A percentile compares a stretch with the other conserved stretches of the same genome.
These are phyloP conservation scores for Mycena belliarum DNA, from an alignment of 768 basidiomycete species.

Conservation along the genomic window DNA sequence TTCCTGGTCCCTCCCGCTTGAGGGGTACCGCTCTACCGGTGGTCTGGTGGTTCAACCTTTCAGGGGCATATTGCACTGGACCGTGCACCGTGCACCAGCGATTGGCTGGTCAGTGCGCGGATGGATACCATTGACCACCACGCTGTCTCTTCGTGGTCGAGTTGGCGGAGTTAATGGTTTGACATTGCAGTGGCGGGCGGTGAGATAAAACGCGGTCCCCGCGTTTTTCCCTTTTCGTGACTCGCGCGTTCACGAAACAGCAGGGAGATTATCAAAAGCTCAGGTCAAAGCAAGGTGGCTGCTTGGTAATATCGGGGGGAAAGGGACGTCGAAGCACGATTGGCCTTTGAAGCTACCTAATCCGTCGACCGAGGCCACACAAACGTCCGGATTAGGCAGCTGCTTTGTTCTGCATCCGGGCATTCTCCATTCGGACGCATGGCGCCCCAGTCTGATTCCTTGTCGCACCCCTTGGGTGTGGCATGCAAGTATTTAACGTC, in stretches of 20 bases:
- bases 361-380: neutral
- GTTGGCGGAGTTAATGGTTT: slow-evolving; percentile 9
- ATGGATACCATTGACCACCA: slow-evolving; percentile 2
- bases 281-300: slow-evolving; percentile 3
- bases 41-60: slow-evolving; percentile 2
- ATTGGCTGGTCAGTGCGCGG: slow-evolving; percentile 1
- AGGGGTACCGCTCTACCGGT: slow-evolving; percentile 1
- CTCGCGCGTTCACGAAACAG: neutral
- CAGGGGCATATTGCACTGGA: neutral
- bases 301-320: neutral
- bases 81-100: neutral
- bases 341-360: neutral
- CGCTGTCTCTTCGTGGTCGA: slow-evolving; percentile 8
- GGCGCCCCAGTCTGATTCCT: neutral
- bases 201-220: slow-evolving; percentile 8
- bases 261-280: neutral
- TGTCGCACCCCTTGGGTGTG: too few species aligned
- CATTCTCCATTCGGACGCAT: neutral
- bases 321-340: too few species aligned
- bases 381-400: neutral
- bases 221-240: slow-evolving; percentile 12
- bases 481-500: too few species aligned
- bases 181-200: neutral
- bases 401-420: neutral
- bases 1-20: neutral